A percentile compares a stretch with the other conserved stretches of the same genome.
phyloP scores from a whole-genome alignment of 768 basidiomycete genomes.

The Suillus spraguei region DNA sequence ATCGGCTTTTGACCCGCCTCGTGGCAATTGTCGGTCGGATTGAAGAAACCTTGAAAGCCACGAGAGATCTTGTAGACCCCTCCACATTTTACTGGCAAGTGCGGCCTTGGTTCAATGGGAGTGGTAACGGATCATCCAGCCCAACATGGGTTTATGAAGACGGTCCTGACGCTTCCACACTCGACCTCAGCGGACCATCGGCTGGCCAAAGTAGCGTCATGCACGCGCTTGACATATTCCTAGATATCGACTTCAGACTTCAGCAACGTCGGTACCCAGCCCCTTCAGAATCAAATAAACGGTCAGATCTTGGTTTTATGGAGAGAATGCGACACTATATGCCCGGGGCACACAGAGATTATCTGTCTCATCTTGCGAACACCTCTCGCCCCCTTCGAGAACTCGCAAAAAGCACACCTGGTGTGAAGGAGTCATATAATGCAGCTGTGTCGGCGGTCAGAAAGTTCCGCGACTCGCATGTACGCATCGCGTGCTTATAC shows the following conservation, averaged over 20 bases:
- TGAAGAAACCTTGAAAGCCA: conserved; percentile 64
- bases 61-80: conserved; percentile 78
- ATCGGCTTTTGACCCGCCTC: conserved; percentile 70
- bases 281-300: conserved; percentile 66
- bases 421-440: conserved; percentile 78
- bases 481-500: conserved; percentile 87
- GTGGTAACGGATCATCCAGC: conserved; percentile 52
- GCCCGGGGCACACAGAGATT: conserved; percentile 89
- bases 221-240: conserved; percentile 82
- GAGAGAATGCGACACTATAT: conserved; percentile 93
- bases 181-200: conserved; percentile 84
- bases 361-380: conserved; percentile 67
- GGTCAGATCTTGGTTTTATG: conserved; percentile 81
- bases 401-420: conserved; percentile 56
- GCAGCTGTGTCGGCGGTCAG: conserved; percentile 77
- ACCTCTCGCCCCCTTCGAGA: conserved; percentile 65
- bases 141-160: conserved; percentile 82
- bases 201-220: conserved; percentile 95
- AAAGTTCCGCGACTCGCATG: conserved; percentile 82
- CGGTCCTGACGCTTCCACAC: conserved; percentile 53
- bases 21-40: conserved; percentile 73
- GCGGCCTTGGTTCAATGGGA: conserved; percentile 93
- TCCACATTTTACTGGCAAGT: conserved; percentile 87
- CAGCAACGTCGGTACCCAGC: conserved; percentile 67
- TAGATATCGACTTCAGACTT: conserved; percentile 88